Conservation (phyloP, 345 rosid species). For the Salix udensis region DNA sequence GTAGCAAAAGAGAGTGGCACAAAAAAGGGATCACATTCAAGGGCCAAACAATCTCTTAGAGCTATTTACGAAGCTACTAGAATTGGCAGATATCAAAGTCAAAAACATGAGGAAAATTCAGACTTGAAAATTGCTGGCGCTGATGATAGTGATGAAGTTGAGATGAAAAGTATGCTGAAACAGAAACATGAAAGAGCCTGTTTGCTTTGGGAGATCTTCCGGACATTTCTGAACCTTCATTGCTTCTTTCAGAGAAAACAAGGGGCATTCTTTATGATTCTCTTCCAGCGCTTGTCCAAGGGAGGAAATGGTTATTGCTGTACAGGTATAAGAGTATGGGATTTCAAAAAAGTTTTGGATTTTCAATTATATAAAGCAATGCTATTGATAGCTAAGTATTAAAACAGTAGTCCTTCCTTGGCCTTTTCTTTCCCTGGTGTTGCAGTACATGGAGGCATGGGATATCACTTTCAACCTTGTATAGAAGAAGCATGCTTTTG, state of each 20-base stretch:
- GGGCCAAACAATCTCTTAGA: conserved; percentile 68
- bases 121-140: conserved; percentile 36
- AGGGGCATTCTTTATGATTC: conserved; percentile 58
- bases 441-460: conserved; percentile 98
- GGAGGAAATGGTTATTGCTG: conserved; percentile 89
- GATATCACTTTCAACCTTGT: conserved; percentile 80
- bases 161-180: conserved; percentile 46
- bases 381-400: not conserved
- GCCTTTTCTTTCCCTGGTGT: not conserved
- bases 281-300: conserved; percentile 85
- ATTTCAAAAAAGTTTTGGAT: not conserved
- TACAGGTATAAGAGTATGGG: conserved; percentile 52
- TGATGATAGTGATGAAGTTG: conserved; percentile 44
- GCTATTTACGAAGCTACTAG: conserved; percentile 54
- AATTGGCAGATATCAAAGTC: conserved; percentile 41
- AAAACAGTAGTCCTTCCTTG: not conserved
- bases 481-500: conserved; percentile 92
- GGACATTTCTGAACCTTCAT: conserved; percentile 69
- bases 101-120: conserved; percentile 44
- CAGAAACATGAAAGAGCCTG: conserved; percentile 36
- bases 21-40: conserved; percentile 62
- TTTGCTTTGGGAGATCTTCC: conserved; percentile 39
- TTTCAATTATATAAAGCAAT: not conserved
- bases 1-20: conserved; percentile 49
- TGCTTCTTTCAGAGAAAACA: conserved; percentile 67